A percentile compares a stretch with the other conserved stretches of the same genome.
phyloP scores from a whole-genome alignment of 768 basidiomycete species.

The Suillus spraguei region DNA sequence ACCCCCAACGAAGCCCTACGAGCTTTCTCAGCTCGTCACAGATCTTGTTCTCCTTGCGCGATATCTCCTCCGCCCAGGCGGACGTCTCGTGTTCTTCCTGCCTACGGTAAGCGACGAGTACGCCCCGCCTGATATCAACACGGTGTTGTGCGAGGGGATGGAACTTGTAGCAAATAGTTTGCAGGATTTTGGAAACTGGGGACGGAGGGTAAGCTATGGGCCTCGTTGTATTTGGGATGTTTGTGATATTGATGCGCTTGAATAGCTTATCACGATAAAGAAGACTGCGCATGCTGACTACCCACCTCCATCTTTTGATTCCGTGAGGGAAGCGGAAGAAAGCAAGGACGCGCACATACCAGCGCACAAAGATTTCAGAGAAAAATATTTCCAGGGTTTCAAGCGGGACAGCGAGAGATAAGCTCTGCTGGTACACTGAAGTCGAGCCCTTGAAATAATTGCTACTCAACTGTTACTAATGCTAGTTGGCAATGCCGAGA shows the following conservation, averaged over 20 bases:
- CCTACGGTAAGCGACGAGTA: slow-evolving; percentile 93
- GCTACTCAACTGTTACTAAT: neutral
- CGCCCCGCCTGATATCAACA: slow-evolving; percentile 80
- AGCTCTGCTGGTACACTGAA: slow-evolving; percentile 3
- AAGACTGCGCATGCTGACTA: slow-evolving; percentile 55
- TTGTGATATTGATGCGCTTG: slow-evolving; percentile 9
- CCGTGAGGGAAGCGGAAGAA: slow-evolving; percentile 13
- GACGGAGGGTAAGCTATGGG: slow-evolving; percentile 67
- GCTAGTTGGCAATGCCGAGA: neutral
- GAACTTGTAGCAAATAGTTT: slow-evolving; percentile 84
- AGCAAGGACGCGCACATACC: slow-evolving; percentile 51
- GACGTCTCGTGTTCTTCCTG: slow-evolving; percentile 93
- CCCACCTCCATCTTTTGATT: slow-evolving; percentile 58
- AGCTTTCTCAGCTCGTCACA: slow-evolving; percentile 77
- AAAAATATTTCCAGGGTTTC: slow-evolving; percentile 87
- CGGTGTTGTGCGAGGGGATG: slow-evolving; percentile 85
- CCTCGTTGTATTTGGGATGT: slow-evolving; percentile 1
- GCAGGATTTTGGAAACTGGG: slow-evolving; percentile 96
- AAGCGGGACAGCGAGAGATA: slow-evolving; percentile 40
- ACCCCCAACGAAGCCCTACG: slow-evolving; percentile 91
- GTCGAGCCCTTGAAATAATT: neutral
- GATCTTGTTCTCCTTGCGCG: slow-evolving; percentile 85
- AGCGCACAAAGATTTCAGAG: slow-evolving; percentile 87
- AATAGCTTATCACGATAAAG: slow-evolving; percentile 89
- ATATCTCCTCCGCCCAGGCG: slow-evolving; percentile 81